Evolutionary conservation across 169 alveolate species (phyloP), one percentile per base, ranked within the genome.

Genomic region (Hepatocystis sp.): DNA sequence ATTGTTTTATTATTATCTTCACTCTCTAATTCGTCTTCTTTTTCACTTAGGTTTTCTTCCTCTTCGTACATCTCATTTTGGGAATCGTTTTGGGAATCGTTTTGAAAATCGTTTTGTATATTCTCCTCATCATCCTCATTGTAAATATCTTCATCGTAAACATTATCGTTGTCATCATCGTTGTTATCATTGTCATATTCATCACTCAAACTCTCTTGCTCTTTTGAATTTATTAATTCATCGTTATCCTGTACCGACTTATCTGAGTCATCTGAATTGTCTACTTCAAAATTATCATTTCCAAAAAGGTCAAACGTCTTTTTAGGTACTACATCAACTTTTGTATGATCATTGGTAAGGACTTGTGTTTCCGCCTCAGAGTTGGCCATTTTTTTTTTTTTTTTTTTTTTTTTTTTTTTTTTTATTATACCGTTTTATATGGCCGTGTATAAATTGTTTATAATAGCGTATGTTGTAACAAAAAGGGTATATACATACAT

Each of bases 71-170:
- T 67, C 93, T 13, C 92, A 68, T 84, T 91, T 92, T 65, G 86
- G 93, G 52, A 81, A 61, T 85, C 98, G 86, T 39, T 92, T 63
- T 55, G 90, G 93, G 61, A 60, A 56, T 13, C 86, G 86, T 63
- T 91, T 95, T 89, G n/a, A n/a, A n/a, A n/a, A n/a, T n/a, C n/a
- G n/a, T n/a, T n/a, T n/a, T n/a, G n/a, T n/a, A n/a, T n/a, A n/a
- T n/a, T n/a, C 53, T 51, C 90, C 13, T 86, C 93, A 17, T 39
- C 60, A 11, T 13, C 66, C 4, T 40, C 42, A n/a, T n/a, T n/a
- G n/a, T n/a, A n/a, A n/a, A n/a, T n/a, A n/a, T n/a, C n/a, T n/a
- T n/a, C n/a, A n/a, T n/a, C n/a, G n/a, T n/a, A n/a, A n/a, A n/a
- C n/a, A n/a, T n/a, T n/a, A n/a, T 46, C 95, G 15, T 27, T 61